These are phyloP conservation scores for Diplogelasinospora grovesii DNA, from an alignment of 495 filamentous ascomycete genomes.

Conservation along the genomic window DNA sequence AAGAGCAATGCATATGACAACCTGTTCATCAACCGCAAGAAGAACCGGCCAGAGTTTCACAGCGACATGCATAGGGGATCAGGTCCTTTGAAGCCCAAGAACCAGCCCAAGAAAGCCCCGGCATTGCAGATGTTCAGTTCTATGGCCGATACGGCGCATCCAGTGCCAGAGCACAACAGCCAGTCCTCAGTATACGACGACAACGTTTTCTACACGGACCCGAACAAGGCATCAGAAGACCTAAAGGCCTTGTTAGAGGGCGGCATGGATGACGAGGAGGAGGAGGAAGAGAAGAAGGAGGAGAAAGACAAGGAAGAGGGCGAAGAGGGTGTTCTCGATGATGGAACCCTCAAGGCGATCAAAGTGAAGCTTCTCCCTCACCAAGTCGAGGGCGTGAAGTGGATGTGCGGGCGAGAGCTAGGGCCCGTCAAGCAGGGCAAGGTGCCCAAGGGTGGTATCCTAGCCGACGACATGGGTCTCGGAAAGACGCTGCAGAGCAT, in stretches of 20 bases:
- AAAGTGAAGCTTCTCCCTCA: slow-evolving; percentile 84
- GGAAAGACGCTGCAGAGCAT: slow-evolving; percentile 83
- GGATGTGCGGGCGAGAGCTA: slow-evolving; percentile 87
- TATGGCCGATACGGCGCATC: slow-evolving; percentile 22
- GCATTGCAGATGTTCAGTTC: slow-evolving; percentile 33
- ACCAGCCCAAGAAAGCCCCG: slow-evolving; percentile 27
- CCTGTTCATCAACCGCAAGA: slow-evolving; percentile 39
- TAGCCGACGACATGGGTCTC: slow-evolving; percentile 82
- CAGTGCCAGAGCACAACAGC: slow-evolving; percentile 24
- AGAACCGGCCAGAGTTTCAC: slow-evolving; percentile 40
- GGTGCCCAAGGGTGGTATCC: slow-evolving; percentile 76
- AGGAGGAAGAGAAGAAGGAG: slow-evolving; percentile 34
- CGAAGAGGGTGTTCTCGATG: slow-evolving; percentile 18
- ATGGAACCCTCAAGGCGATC: slow-evolving; percentile 57
- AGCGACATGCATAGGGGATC: slow-evolving; percentile 30
- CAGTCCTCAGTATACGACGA: slow-evolving; percentile 39
- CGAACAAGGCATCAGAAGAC: slow-evolving; percentile 70
- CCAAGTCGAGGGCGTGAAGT: slow-evolving; percentile 84
- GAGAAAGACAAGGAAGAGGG: slow-evolving; percentile 8
- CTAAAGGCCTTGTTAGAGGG: slow-evolving; percentile 85
- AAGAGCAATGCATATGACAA: slow-evolving; percentile 23
- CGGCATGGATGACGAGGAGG: slow-evolving; percentile 73
- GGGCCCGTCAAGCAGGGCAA: slow-evolving; percentile 70
- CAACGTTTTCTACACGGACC: slow-evolving; percentile 65
- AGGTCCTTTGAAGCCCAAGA: slow-evolving; percentile 34